These are phyloP conservation scores for Talaromyces adpressus DNA, from an alignment of 495 filamentous ascomycete species.

Conservation along the genomic window DNA sequence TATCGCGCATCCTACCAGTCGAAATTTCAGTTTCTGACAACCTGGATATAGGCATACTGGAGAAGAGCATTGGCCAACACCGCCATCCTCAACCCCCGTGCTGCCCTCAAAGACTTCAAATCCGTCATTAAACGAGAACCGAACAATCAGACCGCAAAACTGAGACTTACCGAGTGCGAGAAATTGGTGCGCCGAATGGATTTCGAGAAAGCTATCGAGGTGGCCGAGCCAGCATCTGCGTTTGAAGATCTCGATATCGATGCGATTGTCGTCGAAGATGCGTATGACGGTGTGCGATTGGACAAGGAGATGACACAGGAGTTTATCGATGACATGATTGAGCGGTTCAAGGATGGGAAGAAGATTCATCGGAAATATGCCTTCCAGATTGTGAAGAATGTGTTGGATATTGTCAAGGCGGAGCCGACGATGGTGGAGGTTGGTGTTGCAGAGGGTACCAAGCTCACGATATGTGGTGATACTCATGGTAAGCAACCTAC, in stretches of 20 bases:
- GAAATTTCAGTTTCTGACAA: background rate
- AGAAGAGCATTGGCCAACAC: constrained; percentile 84
- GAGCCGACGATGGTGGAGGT: constrained; percentile 98
- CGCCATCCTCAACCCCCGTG: constrained; percentile 78
- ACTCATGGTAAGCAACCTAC: constrained; percentile 66
- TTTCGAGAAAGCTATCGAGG: constrained; percentile 92
- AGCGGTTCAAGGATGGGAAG: constrained; percentile 93
- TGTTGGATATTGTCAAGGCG: constrained; percentile 79
- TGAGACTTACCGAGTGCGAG: constrained; percentile 85
- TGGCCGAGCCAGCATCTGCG: constrained; percentile 83
- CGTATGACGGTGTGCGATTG: constrained; percentile 78
- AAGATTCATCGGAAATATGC: constrained; percentile 93
- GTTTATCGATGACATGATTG: constrained; percentile 94
- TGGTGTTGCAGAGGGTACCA: constrained; percentile 65
- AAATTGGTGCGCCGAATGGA: constrained; percentile 84
- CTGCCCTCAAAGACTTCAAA: constrained; percentile 88
- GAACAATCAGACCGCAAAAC: constrained; percentile 78
- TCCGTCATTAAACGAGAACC: constrained; percentile 82
- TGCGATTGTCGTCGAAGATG: constrained; percentile 68
- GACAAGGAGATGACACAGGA: constrained; percentile 86
- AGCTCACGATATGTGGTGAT: constrained; percentile 93
- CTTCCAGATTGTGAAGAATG: constrained; percentile 88
- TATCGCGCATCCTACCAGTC: background rate
- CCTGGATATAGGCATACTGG: constrained; percentile 72
- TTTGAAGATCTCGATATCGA: constrained; percentile 87